Evolutionary conservation across 208 protist species (phyloP), one percentile per base, ranked within the genome.

Genomic region (Crithidia thermophila): DNA sequence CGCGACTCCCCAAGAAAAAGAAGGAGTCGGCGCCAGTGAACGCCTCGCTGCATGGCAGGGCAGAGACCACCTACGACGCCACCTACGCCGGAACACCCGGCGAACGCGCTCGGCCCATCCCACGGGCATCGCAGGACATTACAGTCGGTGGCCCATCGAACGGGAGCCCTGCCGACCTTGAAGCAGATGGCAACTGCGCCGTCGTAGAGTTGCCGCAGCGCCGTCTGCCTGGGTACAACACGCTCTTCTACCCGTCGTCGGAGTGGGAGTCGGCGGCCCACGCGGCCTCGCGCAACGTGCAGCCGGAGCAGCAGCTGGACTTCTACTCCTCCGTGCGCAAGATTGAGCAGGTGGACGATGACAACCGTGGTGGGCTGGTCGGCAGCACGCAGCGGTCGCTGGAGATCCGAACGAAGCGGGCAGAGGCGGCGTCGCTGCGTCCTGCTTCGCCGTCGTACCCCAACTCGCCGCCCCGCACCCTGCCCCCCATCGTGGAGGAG

Each of bases 251-350:
- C 59, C 58, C 71, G 21, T 69, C 84, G 0, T 63, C 61, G 7
- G 62, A 74, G 11, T 94, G 90, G 87, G 72, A 89, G 68, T 91
- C 83, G 0, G 67, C 82, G 34, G 33, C 82, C 11, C 87, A 91
- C 63, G 79, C 71, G 2, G 82, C 85, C 2, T 61, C 72, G 4
- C 77, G 76, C n/a, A 60, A 72, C 25, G 58, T 93, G 23, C 73
- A 82, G 72, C 82, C 85, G 18, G 55, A 74, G 25, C 75, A 66
- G 27, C 61, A 52, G 36, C 74, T 77, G 11, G 75, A 85, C 50
- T 95, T 95, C 65, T 94, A 85, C 74, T 80, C 78, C 50, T 78
- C 73, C 4, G 87, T 75, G 4, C 85, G 87, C 14, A 85, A 90
- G 56, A 77, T 91, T 27, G 90, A 96, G 30, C 80, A 66, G 23